phyloP scores from a whole-genome alignment of 345 rosid genomes.

The Theobroma cacao region DNA sequence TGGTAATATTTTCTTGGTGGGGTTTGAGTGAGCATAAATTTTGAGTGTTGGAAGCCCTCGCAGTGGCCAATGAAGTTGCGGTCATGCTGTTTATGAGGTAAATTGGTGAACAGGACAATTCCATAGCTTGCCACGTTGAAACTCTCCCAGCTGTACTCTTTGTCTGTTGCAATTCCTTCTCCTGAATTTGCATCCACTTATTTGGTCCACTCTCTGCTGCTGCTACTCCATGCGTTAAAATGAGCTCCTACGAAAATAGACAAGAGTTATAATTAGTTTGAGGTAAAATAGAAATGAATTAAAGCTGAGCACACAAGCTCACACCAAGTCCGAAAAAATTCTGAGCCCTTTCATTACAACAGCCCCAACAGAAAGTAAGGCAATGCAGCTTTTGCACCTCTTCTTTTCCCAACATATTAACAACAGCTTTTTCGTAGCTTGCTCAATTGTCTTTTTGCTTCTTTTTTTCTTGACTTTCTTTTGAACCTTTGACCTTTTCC shows the following conservation, averaged over 20 bases:
- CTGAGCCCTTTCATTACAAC: conserved; percentile 16
- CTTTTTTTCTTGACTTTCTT: conserved; percentile 19
- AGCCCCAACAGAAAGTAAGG: conserved; percentile 29
- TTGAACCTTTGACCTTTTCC: neutral
- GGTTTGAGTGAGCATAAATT: conserved; percentile 8
- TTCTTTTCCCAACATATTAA: conserved; percentile 27
- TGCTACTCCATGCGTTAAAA: conserved; percentile 14
- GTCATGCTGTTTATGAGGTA: conserved; percentile 12
- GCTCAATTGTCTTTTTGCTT: neutral
- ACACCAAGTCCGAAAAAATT: conserved; percentile 6
- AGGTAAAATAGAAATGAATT: neutral
- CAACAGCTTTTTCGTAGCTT: conserved; percentile 15
- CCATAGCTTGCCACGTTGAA: conserved; percentile 27
- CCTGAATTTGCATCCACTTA: conserved; percentile 31
- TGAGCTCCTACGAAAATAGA: conserved; percentile 17
- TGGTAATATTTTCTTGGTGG: conserved; percentile 12
- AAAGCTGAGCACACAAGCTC: neutral
- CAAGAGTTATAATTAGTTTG: neutral
- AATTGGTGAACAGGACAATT: conserved; percentile 13
- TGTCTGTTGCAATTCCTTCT: conserved; percentile 22
- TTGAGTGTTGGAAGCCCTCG: neutral
- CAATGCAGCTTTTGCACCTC: conserved; percentile 31
- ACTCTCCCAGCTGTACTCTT: conserved; percentile 15
- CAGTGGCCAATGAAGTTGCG: neutral
- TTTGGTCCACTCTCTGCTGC: conserved; percentile 16